Percentiles rank a stretch among this genome's conserved stretches.
Evolutionary conservation across 2,329 filamentous ascomycete species (phyloP).

Genomic region (Penicillium sp.): DNA sequence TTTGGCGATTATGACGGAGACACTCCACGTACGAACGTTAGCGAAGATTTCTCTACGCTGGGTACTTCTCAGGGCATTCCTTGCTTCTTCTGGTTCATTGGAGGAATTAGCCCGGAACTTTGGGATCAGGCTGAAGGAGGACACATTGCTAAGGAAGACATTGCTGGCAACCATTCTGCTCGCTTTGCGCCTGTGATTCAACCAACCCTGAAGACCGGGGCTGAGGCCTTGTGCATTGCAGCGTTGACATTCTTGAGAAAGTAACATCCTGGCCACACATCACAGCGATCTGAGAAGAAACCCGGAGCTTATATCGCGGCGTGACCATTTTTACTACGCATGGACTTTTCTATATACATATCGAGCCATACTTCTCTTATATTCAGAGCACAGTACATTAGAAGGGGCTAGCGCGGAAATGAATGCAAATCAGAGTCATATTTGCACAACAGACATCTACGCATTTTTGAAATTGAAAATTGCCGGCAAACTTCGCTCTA

Average conservation of each 20-base stretch:
- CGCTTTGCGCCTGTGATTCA: conserved; percentile 58
- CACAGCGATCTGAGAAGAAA: background rate
- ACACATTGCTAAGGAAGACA: conserved; percentile 43
- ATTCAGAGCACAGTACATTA: no score
- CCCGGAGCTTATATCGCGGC: no score
- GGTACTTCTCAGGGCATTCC: conserved; percentile 51
- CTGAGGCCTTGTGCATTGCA: conserved; percentile 51
- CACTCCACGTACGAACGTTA: conserved; percentile 36
- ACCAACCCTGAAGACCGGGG: conserved; percentile 54
- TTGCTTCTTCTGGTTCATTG: conserved; percentile 56
- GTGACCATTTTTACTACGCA: no score
- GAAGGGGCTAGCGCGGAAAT: no score
- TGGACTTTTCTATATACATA: no score
- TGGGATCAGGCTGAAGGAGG: conserved; percentile 51
- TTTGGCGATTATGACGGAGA: conserved; percentile 44
- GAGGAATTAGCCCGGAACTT: conserved; percentile 49
- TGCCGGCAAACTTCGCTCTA: background rate
- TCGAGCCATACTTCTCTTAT: no score
- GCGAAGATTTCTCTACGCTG: conserved; percentile 59
- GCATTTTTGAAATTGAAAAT: no score
- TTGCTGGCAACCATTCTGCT: conserved; percentile 59
- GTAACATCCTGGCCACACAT: background rate
- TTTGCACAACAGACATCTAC: no score
- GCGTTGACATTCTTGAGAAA: conserved; percentile 46
- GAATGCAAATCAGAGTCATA: no score